Conservation (phyloP, 345 rosid genomes). For the Gossypium arboreum region DNA sequence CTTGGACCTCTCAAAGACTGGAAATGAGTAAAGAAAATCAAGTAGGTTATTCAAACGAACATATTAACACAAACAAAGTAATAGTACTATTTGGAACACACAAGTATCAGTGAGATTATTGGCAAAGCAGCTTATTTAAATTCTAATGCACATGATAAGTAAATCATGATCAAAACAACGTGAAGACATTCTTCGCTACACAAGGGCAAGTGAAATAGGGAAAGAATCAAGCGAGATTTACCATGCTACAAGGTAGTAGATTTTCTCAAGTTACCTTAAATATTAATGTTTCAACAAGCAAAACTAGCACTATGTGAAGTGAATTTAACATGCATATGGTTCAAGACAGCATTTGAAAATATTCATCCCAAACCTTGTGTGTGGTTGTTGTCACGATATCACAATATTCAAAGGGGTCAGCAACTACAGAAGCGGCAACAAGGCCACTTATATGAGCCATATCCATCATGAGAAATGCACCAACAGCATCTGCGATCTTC, state of each 20-base stretch:
- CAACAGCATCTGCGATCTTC: constrained; percentile 89
- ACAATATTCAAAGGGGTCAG: constrained; percentile 82
- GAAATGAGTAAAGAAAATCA: constrained; percentile 9
- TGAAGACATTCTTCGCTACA: neutral
- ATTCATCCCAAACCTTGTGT: constrained; percentile 57
- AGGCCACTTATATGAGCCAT: constrained; percentile 99
- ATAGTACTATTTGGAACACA: neutral
- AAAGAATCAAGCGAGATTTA: neutral
- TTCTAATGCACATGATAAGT: neutral
- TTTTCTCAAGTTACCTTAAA: neutral
- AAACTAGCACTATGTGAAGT: neutral
- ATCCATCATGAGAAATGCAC: constrained; percentile 98
- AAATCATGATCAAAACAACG: constrained; percentile 10
- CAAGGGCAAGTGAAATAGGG: neutral
- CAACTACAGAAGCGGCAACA: constrained; percentile 88
- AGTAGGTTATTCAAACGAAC: constrained; percentile 2
- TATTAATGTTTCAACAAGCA: neutral
- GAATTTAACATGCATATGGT: neutral
- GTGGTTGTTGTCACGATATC: constrained; percentile 93
- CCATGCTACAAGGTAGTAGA: neutral
- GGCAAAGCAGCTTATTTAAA: neutral
- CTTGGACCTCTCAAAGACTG: constrained; percentile 98
- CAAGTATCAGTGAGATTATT: neutral
- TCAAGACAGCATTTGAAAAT: neutral
- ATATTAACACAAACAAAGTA: neutral